Conservation (phyloP, 2,329 filamentous ascomycete genomes). For the Ophidiomyces ophidiicola region DNA sequence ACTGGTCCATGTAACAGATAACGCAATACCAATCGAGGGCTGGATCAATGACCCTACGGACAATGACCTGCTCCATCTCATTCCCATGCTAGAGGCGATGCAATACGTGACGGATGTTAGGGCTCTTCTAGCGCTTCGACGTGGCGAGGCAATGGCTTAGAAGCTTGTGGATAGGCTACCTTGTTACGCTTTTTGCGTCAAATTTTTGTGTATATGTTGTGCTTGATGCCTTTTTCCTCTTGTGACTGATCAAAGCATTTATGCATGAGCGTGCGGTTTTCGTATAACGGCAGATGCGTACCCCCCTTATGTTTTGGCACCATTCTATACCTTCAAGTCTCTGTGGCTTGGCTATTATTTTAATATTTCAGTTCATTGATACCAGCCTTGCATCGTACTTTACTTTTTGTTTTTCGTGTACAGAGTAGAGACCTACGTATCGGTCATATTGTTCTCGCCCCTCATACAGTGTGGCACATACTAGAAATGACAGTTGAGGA, state of each 20-base stretch:
- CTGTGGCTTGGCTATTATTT: too few relatives aligned
- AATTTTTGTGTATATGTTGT: background rate
- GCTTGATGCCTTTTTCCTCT: background rate
- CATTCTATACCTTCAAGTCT: too few relatives aligned
- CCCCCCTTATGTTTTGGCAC: background rate
- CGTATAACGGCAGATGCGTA: background rate
- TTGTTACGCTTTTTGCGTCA: background rate
- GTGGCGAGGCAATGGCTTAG: conserved; percentile 50
- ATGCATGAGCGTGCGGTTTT: conserved; percentile 7
- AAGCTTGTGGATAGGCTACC: too few relatives aligned
- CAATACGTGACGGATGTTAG: conserved; percentile 96
- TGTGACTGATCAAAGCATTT: background rate
- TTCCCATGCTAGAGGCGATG: conserved; percentile 82
- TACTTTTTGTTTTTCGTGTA: too few relatives aligned
- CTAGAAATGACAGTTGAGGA: background rate
- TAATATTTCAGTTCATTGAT: too few relatives aligned
- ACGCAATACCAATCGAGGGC: conserved; percentile 96
- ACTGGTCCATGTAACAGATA: conserved; percentile 49
- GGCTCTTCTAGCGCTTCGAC: conserved; percentile 73
- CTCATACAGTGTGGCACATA: background rate
- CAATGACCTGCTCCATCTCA: conserved; percentile 81
- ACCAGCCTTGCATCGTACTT: too few relatives aligned
- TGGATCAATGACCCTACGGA: conserved; percentile 99
- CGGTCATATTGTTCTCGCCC: too few relatives aligned
- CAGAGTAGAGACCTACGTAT: too few relatives aligned